Conservation (phyloP, 495 filamentous ascomycete genomes). For the Achaetomiella virescens region DNA sequence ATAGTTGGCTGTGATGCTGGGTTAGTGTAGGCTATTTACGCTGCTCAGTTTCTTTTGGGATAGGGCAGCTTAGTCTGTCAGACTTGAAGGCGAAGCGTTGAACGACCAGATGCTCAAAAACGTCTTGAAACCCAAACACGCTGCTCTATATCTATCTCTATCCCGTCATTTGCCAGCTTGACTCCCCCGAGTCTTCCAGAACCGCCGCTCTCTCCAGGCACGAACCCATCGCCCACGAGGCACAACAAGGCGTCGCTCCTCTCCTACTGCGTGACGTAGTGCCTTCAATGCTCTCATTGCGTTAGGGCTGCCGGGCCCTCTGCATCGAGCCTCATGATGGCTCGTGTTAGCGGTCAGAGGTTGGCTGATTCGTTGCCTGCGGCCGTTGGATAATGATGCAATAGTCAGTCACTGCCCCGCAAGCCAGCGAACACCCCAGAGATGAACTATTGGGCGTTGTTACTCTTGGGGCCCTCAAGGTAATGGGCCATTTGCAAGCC, state of each 20-base stretch:
- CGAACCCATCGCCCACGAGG: too few species aligned
- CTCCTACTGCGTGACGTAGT: too few species aligned
- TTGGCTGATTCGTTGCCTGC: constrained; percentile 1
- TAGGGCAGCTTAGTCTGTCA: too few species aligned
- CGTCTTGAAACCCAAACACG: not conserved
- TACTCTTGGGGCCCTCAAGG: constrained; percentile 54
- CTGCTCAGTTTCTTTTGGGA: too few species aligned
- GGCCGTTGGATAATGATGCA: not conserved
- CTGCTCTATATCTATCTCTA: constrained; percentile 11
- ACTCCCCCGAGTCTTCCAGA: not conserved
- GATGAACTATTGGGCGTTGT: constrained; percentile 30
- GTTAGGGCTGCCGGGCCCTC: not conserved
- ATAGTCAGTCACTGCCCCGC: constrained; percentile 3
- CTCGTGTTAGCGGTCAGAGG: not conserved
- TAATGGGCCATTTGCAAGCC: constrained; percentile 98
- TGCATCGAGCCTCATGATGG: not conserved
- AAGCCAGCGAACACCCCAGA: not conserved
- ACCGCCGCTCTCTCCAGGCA: too few species aligned
- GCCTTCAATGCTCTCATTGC: not conserved
- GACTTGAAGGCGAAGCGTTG: not conserved
- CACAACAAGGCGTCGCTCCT: not conserved
- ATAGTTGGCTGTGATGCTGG: too few species aligned
- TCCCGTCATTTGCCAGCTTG: not conserved
- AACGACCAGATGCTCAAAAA: not conserved
- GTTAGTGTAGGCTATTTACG: too few species aligned